Percentiles rank a stretch among this genome's conserved stretches.
Conservation (phyloP, 75 land plant species). For the Cunninghamia lanceolata region DNA sequence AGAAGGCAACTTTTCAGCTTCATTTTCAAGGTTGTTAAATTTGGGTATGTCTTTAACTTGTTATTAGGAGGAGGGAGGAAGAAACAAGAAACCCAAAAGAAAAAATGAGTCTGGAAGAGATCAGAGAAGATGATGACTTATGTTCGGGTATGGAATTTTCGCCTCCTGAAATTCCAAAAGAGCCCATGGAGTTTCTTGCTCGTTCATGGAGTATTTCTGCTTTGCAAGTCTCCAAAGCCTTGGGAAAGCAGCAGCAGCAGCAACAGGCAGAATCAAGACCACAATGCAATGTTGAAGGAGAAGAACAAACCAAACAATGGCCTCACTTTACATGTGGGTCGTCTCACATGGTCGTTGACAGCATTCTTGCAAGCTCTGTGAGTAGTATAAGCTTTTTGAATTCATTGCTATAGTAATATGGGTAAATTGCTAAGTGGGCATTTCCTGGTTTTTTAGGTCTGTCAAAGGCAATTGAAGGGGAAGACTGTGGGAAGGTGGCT, state of each 20-base stretch:
- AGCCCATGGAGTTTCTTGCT: conserved; percentile 92
- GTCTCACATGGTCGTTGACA: conserved; percentile 82
- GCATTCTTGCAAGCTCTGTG: conserved; percentile 81
- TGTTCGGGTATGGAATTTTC: conserved; percentile 6
- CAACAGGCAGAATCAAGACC: background rate
- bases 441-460: background rate
- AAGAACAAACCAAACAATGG: background rate
- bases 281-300: background rate
- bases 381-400: conserved; percentile 20
- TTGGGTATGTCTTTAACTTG: background rate
- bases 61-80: background rate
- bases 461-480: conserved; percentile 27
- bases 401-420: background rate
- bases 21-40: background rate
- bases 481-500: conserved; percentile 82
- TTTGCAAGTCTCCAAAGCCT: conserved; percentile 67
- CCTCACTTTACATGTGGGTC: conserved; percentile 74
- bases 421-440: background rate
- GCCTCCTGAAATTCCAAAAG: conserved; percentile 79
- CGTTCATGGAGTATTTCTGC: conserved; percentile 93
- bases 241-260: conserved; percentile 39
- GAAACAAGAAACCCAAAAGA: background rate
- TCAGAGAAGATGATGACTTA: background rate
- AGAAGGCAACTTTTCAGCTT: background rate
- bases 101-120: background rate